phyloP scores from a whole-genome alignment of 2,329 filamentous ascomycete species.

The Tricladium varicosporioides region DNA sequence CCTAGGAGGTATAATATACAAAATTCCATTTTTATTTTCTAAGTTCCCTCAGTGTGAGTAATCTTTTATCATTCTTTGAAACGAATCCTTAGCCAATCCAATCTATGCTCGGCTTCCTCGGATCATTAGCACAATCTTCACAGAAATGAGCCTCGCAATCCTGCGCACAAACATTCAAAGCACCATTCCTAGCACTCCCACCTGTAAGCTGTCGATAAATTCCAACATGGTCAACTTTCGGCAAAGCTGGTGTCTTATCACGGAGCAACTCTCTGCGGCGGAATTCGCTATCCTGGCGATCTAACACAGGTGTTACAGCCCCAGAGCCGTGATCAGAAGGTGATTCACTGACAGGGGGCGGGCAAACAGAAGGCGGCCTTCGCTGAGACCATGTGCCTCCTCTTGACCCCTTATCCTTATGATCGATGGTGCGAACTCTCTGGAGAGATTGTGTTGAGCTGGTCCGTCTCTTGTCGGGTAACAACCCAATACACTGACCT shows the following conservation, averaged over 20 bases:
- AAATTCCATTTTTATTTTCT: too few species aligned
- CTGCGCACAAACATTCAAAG: slow-evolving; percentile 7
- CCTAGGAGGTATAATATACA: too few species aligned
- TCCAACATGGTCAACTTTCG: slow-evolving; percentile 12
- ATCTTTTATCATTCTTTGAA: too few species aligned
- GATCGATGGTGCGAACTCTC: slow-evolving; percentile 22
- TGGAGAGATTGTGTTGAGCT: slow-evolving; percentile 13
- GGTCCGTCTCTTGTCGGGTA: slow-evolving; percentile 13
- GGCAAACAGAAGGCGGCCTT: slow-evolving; percentile 22
- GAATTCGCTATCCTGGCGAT: background rate
- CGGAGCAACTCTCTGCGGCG: slow-evolving; percentile 8
- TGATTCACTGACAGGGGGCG: slow-evolving; percentile 10
- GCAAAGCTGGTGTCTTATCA: slow-evolving; percentile 10
- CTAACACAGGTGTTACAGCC: background rate
- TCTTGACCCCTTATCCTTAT: slow-evolving; percentile 18
- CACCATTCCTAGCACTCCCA: slow-evolving; percentile 4
- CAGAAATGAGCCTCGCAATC: slow-evolving; percentile 11
- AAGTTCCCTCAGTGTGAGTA: too few species aligned
- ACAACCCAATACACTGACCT: background rate
- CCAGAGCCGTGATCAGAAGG: background rate
- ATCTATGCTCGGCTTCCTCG: slow-evolving; percentile 21
- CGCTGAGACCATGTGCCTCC: slow-evolving; percentile 6
- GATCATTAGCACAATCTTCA: slow-evolving; percentile 17
- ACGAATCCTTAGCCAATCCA: slow-evolving; percentile 20
- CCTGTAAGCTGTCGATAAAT: slow-evolving; percentile 18